Conservation (phyloP, 805 yeast genomes). For the Wickerhamiella australiensis region DNA sequence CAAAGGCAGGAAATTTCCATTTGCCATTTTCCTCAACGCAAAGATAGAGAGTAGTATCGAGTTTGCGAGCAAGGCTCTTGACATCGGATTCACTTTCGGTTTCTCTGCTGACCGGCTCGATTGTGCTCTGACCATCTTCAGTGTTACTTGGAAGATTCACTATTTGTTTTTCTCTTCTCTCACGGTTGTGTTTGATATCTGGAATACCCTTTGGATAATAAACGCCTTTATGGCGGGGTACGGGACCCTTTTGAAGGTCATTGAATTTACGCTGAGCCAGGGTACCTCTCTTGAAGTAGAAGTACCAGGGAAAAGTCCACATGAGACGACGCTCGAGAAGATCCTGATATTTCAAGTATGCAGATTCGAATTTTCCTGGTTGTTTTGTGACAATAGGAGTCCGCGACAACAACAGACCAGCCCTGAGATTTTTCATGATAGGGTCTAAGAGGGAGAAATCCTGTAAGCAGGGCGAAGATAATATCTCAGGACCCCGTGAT, state of each 20-base stretch:
- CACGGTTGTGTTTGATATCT: slow-evolving; percentile 77
- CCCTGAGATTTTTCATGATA: slow-evolving; percentile 14
- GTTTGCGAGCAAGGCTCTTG: slow-evolving; percentile 61
- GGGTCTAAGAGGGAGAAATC: slow-evolving; percentile 3
- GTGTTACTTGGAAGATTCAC: slow-evolving; percentile 58
- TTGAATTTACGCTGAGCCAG: slow-evolving; percentile 71
- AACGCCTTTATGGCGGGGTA: slow-evolving; percentile 57
- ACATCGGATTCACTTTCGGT: slow-evolving; percentile 74
- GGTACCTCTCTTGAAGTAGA: slow-evolving; percentile 81
- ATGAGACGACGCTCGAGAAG: slow-evolving; percentile 79
- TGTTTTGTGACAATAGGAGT: slow-evolving; percentile 77
- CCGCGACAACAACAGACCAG: slow-evolving; percentile 56
- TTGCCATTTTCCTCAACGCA: slow-evolving; percentile 38
- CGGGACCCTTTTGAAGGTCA: slow-evolving; percentile 65
- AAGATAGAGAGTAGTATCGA: slow-evolving; percentile 70
- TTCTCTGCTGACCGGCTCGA: slow-evolving; percentile 53
- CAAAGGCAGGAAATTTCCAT: slow-evolving; percentile 79
- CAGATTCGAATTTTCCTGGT: slow-evolving; percentile 53
- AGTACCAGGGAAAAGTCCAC: slow-evolving; percentile 97
- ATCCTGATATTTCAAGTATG: slow-evolving; percentile 70
- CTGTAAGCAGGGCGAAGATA: neutral
- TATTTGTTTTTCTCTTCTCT: slow-evolving; percentile 70
- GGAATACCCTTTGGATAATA: slow-evolving; percentile 78
- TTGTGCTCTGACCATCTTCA: slow-evolving; percentile 35
- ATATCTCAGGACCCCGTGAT: no score